Evolutionary conservation across 805 yeast species (phyloP).

Genomic region (Zygosaccharomyces gambellarensis): DNA sequence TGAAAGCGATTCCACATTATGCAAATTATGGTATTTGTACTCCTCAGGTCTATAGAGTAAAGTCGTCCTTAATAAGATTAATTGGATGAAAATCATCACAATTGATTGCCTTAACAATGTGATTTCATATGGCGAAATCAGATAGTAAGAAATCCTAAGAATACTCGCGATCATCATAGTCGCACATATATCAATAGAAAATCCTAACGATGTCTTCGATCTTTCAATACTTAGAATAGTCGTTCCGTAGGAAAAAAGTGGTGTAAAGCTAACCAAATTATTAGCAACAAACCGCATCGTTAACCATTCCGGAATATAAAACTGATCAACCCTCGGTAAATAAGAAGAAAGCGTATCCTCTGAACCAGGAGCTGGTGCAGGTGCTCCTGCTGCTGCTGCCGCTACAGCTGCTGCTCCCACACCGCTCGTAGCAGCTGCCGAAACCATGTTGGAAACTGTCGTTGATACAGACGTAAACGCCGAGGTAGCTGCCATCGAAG

Average conservation of each 20-base stretch:
- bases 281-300: constrained; percentile 56
- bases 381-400: constrained; percentile 4
- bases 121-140: constrained; percentile 76
- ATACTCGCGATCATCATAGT: constrained; percentile 80
- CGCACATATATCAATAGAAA: constrained; percentile 87
- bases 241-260: constrained; percentile 81
- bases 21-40: constrained; percentile 37
- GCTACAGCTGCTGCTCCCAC: constrained; percentile 4
- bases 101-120: constrained; percentile 72
- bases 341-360: constrained; percentile 28
- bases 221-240: constrained; percentile 66
- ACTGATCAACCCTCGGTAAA: constrained; percentile 39
- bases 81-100: constrained; percentile 80
- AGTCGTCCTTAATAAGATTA: constrained; percentile 57
- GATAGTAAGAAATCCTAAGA: constrained; percentile 68
- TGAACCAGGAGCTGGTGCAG: constrained; percentile 1
- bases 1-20: constrained; percentile 32
- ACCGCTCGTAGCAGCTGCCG: constrained; percentile 6
- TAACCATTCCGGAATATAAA: constrained; percentile 46
- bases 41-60: constrained; percentile 51
- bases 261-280: constrained; percentile 70
- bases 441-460: neutral
- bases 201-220: constrained; percentile 66
- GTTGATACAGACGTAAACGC: constrained; percentile 1
- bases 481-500: neutral